Base-by-base conservation (phyloP, 352 stramenopile genomes). In the Phytophthora nicotianae region DNA sequence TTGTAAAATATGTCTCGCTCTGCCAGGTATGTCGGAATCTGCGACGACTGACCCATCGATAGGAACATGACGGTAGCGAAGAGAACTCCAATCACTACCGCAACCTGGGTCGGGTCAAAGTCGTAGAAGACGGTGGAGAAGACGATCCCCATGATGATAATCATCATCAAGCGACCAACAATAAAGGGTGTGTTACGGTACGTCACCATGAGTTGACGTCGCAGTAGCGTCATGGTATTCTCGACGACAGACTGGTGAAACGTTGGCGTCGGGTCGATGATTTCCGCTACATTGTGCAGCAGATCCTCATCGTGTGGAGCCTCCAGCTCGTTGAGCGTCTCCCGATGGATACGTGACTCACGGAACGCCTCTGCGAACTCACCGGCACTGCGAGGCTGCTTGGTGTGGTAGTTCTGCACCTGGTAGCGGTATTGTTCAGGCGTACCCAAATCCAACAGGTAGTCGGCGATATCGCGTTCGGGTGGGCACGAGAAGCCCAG, bases 1-100 rank as follows among this genome's bases (percentile, higher is more conserved):
- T 92, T 93, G 75, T 94, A 93, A 64, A 90, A 96, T 62, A 29
- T 55, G 46, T 52, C 58, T 9, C 50, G 50, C 26, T 72, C 67
- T 0, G 80, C 74, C 49, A 94, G 84, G 41, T 95, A 86, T 23
- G 76, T 79, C 5, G 86, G 75, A 16, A 96, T 46, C 54, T 89
- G 72, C 3, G 85, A 68, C 43, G 88, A 78, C 20, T 87, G 76
- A 23, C 80, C 83, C 50, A 97, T 55, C 16, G 79, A 80, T 4
- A 91, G 63, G 57, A 93, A 95, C 64, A 97, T 84, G 33, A 89
- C 11, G 14, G 20, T 75, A 23, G 68, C 74, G 61, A 95, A 97
- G 2, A 96, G 65, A 26, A 95, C 72, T 52, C 90, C 87, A 38
- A 95, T 71, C 8, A 91, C 64, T 21, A 80, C 54, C 23, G 74